Evolutionary conservation across 1,284 basidiomycete species (phyloP).

Genomic region (Sanguinoderma infundibulare): DNA sequence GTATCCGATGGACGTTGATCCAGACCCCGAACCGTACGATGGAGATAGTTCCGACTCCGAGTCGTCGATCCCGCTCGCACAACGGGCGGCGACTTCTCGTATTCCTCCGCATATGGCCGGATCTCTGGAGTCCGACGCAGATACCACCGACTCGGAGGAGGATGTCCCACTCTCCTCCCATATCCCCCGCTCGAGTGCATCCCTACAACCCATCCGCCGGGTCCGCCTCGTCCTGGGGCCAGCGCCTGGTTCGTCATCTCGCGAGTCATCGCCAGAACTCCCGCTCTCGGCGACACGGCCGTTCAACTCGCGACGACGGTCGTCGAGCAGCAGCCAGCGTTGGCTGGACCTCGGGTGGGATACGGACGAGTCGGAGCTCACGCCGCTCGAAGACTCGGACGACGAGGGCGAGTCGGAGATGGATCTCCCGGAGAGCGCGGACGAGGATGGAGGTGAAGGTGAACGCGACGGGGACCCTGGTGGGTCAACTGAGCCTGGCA

Average conservation of each 20-base stretch:
- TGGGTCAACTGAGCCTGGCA: too few relatives aligned
- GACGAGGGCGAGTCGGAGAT: constrained; percentile 28
- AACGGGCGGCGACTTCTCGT: not conserved
- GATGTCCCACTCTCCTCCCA: not conserved
- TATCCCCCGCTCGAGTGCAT: not conserved
- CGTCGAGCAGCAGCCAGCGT: not conserved
- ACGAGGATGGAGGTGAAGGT: constrained; percentile 10
- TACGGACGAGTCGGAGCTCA: constrained; percentile 30
- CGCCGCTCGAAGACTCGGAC: constrained; percentile 25
- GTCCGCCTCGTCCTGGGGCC: constrained; percentile 14
- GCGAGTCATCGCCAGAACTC: constrained; percentile 9
- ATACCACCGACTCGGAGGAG: not conserved
- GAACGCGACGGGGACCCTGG: not conserved
- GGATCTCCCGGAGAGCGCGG: constrained; percentile 15
- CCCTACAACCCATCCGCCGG: constrained; percentile 1
- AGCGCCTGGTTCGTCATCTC: constrained; percentile 2
- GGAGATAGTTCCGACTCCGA: not conserved
- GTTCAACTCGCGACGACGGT: not conserved
- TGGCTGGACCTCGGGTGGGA: constrained; percentile 18
- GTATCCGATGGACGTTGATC: not conserved
- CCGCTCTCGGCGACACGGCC: not conserved
- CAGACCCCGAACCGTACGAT: not conserved
- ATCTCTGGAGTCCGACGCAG: too few relatives aligned
- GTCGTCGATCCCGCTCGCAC: not conserved
- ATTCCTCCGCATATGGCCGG: too few relatives aligned